Evolutionary conservation across 1,139 yeast species (phyloP).

Genomic region (Blastobotrys arbuscula): DNA sequence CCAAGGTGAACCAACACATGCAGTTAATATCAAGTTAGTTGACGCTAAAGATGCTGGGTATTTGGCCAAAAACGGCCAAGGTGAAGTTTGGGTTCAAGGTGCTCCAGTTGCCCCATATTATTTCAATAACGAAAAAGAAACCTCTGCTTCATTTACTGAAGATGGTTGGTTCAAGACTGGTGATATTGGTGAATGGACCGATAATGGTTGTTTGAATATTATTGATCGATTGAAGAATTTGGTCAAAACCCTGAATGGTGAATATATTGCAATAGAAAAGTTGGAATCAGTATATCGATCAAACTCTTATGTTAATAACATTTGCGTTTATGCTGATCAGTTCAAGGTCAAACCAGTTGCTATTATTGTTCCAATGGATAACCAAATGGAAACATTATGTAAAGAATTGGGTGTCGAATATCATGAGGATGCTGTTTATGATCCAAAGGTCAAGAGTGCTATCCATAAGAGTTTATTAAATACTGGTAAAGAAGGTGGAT

Average conservation of each 20-base stretch:
- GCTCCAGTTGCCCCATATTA: slow-evolving; percentile 68
- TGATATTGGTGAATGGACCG: slow-evolving; percentile 92
- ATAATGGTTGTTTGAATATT: slow-evolving; percentile 69
- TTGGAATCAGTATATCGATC: slow-evolving; percentile 80
- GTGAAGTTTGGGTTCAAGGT: slow-evolving; percentile 84
- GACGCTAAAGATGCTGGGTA: slow-evolving; percentile 94
- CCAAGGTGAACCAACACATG: slow-evolving; percentile 77
- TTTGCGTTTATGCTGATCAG: slow-evolving; percentile 92
- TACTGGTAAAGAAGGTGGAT: slow-evolving; percentile 77
- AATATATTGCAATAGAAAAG: slow-evolving; percentile 94
- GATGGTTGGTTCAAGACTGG: slow-evolving; percentile 98
- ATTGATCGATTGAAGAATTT: slow-evolving; percentile 96
- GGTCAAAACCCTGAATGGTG: slow-evolving; percentile 95
- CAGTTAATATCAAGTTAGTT: slow-evolving; percentile 80
- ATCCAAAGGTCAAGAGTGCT: slow-evolving; percentile 51
- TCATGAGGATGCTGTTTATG: slow-evolving; percentile 50
- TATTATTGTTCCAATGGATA: slow-evolving; percentile 77
- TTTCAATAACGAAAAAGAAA: slow-evolving; percentile 78
- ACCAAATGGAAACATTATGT: slow-evolving; percentile 55
- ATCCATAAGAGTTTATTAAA: slow-evolving; percentile 56
- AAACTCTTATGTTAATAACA: slow-evolving; percentile 64
- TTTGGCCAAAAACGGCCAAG: slow-evolving; percentile 84
- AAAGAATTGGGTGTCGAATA: slow-evolving; percentile 47
- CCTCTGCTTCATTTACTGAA: slow-evolving; percentile 63
- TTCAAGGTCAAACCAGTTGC: slow-evolving; percentile 86